Conservation (phyloP, 2,329 filamentous ascomycete genomes). For the Xylaria polymorpha region DNA sequence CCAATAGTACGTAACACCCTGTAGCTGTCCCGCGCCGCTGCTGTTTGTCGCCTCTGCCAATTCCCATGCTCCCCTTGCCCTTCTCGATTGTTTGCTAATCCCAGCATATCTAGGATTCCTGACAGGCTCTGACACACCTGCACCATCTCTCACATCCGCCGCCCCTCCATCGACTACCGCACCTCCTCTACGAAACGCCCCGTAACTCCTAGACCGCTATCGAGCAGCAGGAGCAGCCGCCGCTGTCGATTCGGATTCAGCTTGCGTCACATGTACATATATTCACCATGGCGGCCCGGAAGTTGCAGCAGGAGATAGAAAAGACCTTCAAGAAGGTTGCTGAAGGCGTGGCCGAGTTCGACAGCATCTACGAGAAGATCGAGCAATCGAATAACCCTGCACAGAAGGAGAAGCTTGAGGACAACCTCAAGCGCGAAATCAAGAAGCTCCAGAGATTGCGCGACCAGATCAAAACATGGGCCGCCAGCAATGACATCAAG, state of each 20-base stretch:
- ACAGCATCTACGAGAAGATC: conserved; percentile 97
- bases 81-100: conserved; percentile 23
- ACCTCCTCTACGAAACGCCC: neutral
- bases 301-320: conserved; percentile 97
- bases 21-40: neutral
- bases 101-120: conserved; percentile 19
- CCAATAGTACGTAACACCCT: conserved; percentile 12
- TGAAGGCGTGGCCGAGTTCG: conserved; percentile 92
- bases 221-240: neutral
- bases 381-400: conserved; percentile 90
- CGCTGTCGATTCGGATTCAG: neutral
- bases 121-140: conserved; percentile 21
- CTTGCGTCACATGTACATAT: conserved; percentile 39
- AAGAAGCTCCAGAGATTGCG: conserved; percentile 98
- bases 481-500: conserved; percentile 98
- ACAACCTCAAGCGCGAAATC: conserved; percentile 98
- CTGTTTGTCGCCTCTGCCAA: conserved; percentile 13
- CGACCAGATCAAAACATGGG: conserved; percentile 99
- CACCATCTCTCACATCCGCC: neutral
- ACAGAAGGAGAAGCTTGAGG: conserved; percentile 98
- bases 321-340: conserved; percentile 99
- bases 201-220: neutral
- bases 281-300: conserved; percentile 87
- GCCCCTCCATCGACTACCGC: neutral
- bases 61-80: conserved; percentile 15